These are phyloP conservation scores for Fragilariopsis cylindrus DNA, from an alignment of 108 stramenopile species.

Conservation along the genomic window DNA sequence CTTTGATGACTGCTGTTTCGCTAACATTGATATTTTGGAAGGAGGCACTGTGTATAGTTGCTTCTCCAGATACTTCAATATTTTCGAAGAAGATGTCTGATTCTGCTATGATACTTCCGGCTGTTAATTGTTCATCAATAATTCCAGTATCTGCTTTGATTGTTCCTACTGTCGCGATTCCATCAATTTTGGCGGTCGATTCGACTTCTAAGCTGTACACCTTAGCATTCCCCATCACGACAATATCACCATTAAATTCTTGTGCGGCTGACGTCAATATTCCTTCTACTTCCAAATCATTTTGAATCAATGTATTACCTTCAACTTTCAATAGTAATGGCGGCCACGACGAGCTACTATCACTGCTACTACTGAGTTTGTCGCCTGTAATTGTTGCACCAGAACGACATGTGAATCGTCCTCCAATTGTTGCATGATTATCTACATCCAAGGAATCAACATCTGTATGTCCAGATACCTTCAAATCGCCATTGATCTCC, in stretches of 20 bases:
- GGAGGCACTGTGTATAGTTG: not conserved
- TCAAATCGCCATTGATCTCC: not conserved
- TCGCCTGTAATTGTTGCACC: constrained; percentile 7
- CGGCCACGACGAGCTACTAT: not conserved
- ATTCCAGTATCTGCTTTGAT: not conserved
- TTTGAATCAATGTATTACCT: not conserved
- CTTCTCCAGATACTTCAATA: not conserved
- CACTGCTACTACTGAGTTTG: not conserved
- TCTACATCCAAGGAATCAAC: not conserved
- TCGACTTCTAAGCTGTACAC: not conserved
- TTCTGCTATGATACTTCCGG: not conserved
- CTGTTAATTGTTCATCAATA: not conserved
- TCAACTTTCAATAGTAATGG: constrained; percentile 4
- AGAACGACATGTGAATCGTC: not conserved
- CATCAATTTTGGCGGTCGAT: not conserved
- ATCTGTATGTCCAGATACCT: not conserved
- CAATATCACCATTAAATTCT: not conserved
- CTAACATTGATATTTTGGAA: not conserved
- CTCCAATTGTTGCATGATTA: not conserved
- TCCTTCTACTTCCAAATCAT: constrained; percentile 5
- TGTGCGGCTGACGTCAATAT: not conserved
- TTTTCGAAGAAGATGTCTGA: not conserved
- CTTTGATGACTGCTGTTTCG: not conserved
- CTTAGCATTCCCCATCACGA: not conserved
- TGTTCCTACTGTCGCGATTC: not conserved